Evolutionary conservation across 2,329 filamentous ascomycete genomes (phyloP).

Genomic region (Metarhizium brunneum): DNA sequence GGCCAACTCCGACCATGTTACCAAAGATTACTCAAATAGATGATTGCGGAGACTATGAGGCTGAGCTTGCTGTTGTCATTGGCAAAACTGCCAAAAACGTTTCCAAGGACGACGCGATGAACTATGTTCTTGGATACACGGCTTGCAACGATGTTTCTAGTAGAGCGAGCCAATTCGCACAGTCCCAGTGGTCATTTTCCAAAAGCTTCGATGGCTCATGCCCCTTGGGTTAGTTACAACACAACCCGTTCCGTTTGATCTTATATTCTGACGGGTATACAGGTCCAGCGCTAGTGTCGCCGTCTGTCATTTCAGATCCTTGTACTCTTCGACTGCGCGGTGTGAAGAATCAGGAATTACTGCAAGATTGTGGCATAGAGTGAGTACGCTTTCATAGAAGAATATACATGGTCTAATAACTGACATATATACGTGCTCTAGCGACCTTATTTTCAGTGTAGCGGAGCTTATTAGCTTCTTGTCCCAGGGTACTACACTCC

Average conservation of each 20-base stretch:
- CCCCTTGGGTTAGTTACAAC: constrained; percentile 25
- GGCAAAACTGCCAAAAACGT: constrained; percentile 43
- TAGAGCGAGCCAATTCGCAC: constrained; percentile 44
- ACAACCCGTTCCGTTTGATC: no score
- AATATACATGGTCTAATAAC: not conserved
- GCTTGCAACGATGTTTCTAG: constrained; percentile 55
- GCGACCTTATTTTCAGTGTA: constrained; percentile 45
- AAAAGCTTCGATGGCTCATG: constrained; percentile 49
- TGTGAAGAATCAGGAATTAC: not conserved
- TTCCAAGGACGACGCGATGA: constrained; percentile 42
- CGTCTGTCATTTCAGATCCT: not conserved
- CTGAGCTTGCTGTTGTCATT: constrained; percentile 48
- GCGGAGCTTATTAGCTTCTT: constrained; percentile 32
- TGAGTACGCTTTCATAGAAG: not conserved
- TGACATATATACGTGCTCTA: constrained; percentile 11
- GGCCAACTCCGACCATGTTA: constrained; percentile 38
- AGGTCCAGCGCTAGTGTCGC: not conserved
- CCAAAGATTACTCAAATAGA: constrained; percentile 39
- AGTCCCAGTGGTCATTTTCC: constrained; percentile 40
- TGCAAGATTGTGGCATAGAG: not conserved
- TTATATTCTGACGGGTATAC: not conserved
- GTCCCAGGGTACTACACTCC: constrained; percentile 33
- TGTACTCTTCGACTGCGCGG: not conserved
- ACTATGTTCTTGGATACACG: constrained; percentile 56
- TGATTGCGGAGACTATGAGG: constrained; percentile 49